Conservation (phyloP, 768 basidiomycete genomes). For the Tulasnella sp. region DNA sequence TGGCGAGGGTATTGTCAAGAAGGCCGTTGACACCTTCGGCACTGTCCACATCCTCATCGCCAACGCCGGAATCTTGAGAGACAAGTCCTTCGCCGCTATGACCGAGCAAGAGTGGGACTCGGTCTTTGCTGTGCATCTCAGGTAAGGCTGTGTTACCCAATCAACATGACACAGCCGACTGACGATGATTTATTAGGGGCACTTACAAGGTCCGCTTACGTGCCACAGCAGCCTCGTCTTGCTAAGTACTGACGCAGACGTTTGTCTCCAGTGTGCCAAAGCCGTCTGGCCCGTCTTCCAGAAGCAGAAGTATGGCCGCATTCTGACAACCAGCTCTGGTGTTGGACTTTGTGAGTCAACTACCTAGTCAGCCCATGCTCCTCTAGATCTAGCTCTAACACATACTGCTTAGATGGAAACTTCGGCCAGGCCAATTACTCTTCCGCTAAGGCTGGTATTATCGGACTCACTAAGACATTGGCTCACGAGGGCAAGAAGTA, state of each 20-base stretch:
- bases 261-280: conserved; percentile 59
- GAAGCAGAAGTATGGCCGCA: conserved; percentile 91
- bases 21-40: conserved; percentile 78
- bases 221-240: no score
- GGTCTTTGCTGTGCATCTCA: conserved; percentile 78
- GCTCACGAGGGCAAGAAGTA: conserved; percentile 88
- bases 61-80: conserved; percentile 88
- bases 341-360: conserved; percentile 74
- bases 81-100: conserved; percentile 87
- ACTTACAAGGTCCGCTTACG: conserved; percentile 67
- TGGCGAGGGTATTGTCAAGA: conserved; percentile 78
- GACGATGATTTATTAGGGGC: conserved; percentile 34
- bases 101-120: conserved; percentile 89
- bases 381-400: not conserved
- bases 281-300: conserved; percentile 96
- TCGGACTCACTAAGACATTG: conserved; percentile 79
- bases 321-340: conserved; percentile 86
- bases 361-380: not conserved
- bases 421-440: conserved; percentile 95
- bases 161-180: not conserved
- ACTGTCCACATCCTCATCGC: conserved; percentile 77
- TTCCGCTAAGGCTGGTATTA: conserved; percentile 85
- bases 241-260: not conserved
- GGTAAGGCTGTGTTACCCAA: conserved; percentile 25
- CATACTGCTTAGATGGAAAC: conserved; percentile 57